Conservation (phyloP, 2,329 filamentous ascomycete species). For the Didymella sp. region DNA sequence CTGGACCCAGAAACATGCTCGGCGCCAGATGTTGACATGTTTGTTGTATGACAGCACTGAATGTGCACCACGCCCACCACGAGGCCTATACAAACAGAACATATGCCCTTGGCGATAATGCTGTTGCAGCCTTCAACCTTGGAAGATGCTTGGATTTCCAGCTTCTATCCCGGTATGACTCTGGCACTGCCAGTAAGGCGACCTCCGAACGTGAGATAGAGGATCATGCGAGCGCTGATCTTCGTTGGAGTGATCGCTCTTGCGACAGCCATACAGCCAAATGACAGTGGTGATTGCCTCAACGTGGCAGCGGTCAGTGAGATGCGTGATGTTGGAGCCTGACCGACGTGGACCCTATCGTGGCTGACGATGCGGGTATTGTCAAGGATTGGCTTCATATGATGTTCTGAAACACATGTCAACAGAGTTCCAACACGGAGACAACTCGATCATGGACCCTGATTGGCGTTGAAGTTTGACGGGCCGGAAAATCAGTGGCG, state of each 20-base stretch:
- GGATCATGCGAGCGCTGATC: slow-evolving; percentile 31
- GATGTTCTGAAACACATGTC: slow-evolving; percentile 20
- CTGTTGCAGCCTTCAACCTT: slow-evolving; percentile 13
- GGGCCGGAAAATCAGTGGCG: slow-evolving; percentile 25
- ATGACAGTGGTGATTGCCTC: slow-evolving; percentile 21
- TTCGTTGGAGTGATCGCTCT: slow-evolving; percentile 19
- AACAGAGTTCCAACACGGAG: slow-evolving; percentile 23
- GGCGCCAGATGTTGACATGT: slow-evolving; percentile 27
- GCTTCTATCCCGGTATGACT: slow-evolving; percentile 18
- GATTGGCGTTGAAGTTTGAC: slow-evolving; percentile 18
- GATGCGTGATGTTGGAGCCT: slow-evolving; percentile 22
- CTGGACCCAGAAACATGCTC: slow-evolving; percentile 22
- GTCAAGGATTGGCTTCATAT: slow-evolving; percentile 24
- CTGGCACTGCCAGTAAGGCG: slow-evolving; percentile 31
- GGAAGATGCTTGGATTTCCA: slow-evolving; percentile 2
- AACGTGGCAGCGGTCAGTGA: slow-evolving; percentile 19
- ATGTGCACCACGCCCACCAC: slow-evolving; percentile 20
- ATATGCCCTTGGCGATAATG: slow-evolving; percentile 21
- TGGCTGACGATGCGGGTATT: slow-evolving; percentile 22
- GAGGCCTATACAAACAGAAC: slow-evolving; percentile 28
- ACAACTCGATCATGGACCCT: slow-evolving; percentile 8
- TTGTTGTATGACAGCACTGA: slow-evolving; percentile 19
- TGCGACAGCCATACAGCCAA: slow-evolving; percentile 18
- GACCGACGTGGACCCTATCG: slow-evolving; percentile 38
- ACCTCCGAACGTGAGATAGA: slow-evolving; percentile 23